Percentiles rank a stretch among this genome's conserved stretches.
These are phyloP conservation scores for Didymella glomerata DNA, from an alignment of 2,329 filamentous ascomycete genomes.

Conservation along the genomic window DNA sequence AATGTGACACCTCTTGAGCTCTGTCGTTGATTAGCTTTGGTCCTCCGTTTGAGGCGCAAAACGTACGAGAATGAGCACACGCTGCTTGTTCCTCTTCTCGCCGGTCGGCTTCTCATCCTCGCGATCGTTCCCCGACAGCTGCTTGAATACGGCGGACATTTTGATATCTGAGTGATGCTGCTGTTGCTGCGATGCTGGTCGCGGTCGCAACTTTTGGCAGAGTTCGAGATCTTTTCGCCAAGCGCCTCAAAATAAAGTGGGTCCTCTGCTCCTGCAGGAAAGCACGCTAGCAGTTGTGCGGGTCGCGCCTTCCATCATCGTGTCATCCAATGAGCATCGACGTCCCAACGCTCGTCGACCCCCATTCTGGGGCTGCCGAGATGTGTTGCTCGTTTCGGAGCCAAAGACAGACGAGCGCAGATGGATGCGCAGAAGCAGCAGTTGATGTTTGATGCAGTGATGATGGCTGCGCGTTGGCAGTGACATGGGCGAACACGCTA, in stretches of 20 bases:
- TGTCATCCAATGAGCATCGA: constrained; percentile 31
- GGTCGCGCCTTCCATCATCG: constrained; percentile 37
- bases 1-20: constrained; percentile 93
- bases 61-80: constrained; percentile 78
- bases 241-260: constrained; percentile 23
- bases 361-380: constrained; percentile 19
- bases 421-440: constrained; percentile 1
- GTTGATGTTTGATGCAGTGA: neutral
- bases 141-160: constrained; percentile 67
- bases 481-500: constrained; percentile 1
- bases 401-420: constrained; percentile 11
- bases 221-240: constrained; percentile 41
- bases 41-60: constrained; percentile 10
- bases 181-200: constrained; percentile 21
- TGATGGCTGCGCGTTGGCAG: constrained; percentile 13
- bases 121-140: constrained; percentile 55
- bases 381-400: constrained; percentile 10
- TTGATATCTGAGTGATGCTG: constrained; percentile 26
- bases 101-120: constrained; percentile 47
- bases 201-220: constrained; percentile 26
- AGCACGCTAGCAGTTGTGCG: constrained; percentile 21
- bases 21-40: constrained; percentile 34
- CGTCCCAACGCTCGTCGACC: constrained; percentile 21
- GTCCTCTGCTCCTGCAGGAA: neutral
- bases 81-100: constrained; percentile 56